A percentile compares a stretch with the other conserved stretches of the same genome.
phyloP scores from a whole-genome alignment of 2,329 filamentous ascomycete species.

The Paraphoma sp. region DNA sequence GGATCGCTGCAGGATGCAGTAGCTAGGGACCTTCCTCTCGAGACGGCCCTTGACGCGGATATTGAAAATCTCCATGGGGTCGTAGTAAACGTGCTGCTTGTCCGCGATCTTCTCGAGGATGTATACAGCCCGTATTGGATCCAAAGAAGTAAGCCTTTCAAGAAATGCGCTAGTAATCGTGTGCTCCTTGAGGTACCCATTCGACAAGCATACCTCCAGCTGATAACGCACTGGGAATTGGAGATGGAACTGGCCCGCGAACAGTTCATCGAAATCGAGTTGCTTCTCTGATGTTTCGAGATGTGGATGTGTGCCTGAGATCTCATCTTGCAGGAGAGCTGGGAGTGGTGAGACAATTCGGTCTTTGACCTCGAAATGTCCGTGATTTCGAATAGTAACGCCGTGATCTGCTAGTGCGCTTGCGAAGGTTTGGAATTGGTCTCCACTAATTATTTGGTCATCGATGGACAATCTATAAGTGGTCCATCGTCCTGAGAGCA shows the following conservation, averaged over 20 bases:
- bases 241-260: conserved; percentile 32
- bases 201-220: conserved; percentile 90
- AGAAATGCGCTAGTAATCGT: conserved; percentile 74
- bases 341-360: conserved; percentile 23
- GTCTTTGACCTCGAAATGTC: conserved; percentile 52
- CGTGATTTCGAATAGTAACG: conserved; percentile 58
- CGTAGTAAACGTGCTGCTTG: conserved; percentile 64
- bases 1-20: conserved; percentile 78
- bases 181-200: conserved; percentile 77
- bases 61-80: conserved; percentile 77
- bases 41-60: conserved; percentile 40
- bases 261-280: conserved; percentile 38
- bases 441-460: conserved; percentile 33
- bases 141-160: conserved; percentile 61
- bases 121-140: conserved; percentile 62
- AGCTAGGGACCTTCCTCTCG: conserved; percentile 64
- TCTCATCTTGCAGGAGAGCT: conserved; percentile 39
- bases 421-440: conserved; percentile 54
- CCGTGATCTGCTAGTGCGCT: conserved; percentile 75
- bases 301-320: conserved; percentile 31
- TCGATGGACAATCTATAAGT: conserved; percentile 62
- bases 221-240: conserved; percentile 82
- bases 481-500: conserved; percentile 64
- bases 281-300: conserved; percentile 9
- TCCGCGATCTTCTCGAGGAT: conserved; percentile 79